phyloP scores from a whole-genome alignment of 306 rosid genomes.

The Delonix regia region DNA sequence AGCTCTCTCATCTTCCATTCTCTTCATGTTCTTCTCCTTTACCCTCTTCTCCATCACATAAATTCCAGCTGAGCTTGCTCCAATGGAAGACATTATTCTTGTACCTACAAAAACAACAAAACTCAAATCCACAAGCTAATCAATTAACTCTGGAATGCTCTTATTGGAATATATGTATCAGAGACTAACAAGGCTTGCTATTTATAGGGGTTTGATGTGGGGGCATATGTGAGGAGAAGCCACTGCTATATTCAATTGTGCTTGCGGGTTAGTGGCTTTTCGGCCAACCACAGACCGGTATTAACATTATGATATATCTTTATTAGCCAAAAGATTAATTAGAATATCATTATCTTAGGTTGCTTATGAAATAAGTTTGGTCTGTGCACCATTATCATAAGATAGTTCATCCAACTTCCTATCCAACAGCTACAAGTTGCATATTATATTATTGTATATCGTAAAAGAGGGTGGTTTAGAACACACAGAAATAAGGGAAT shows the following conservation, averaged over 20 bases:
- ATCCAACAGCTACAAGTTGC: slow-evolving; percentile 19
- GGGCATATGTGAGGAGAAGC: slow-evolving; percentile 16
- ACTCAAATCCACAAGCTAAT: not conserved
- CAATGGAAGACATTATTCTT: slow-evolving; percentile 46
- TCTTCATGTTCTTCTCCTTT: slow-evolving; percentile 46
- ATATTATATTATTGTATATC: slow-evolving; percentile 6
- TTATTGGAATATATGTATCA: not conserved
- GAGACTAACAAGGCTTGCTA: not conserved
- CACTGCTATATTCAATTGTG: slow-evolving; percentile 24
- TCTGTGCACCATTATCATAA: slow-evolving; percentile 11
- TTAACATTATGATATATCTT: not conserved
- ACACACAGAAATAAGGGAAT: not conserved
- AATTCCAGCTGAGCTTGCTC: slow-evolving; percentile 51
- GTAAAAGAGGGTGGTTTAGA: slow-evolving; percentile 20
- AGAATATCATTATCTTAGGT: not conserved
- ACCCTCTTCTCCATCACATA: slow-evolving; percentile 41
- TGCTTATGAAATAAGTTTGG: slow-evolving; percentile 21
- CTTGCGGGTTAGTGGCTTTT: slow-evolving; percentile 19
- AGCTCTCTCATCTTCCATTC: slow-evolving; percentile 44
- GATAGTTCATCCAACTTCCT: not conserved
- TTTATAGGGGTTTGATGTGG: slow-evolving; percentile 41
- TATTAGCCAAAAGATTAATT: not conserved
- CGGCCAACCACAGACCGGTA: not conserved
- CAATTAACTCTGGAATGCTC: no score
- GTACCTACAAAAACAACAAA: slow-evolving; percentile 8